phyloP scores from a whole-genome alignment of 192 early-diverging fungal species.

The Backusella macrospora region DNA sequence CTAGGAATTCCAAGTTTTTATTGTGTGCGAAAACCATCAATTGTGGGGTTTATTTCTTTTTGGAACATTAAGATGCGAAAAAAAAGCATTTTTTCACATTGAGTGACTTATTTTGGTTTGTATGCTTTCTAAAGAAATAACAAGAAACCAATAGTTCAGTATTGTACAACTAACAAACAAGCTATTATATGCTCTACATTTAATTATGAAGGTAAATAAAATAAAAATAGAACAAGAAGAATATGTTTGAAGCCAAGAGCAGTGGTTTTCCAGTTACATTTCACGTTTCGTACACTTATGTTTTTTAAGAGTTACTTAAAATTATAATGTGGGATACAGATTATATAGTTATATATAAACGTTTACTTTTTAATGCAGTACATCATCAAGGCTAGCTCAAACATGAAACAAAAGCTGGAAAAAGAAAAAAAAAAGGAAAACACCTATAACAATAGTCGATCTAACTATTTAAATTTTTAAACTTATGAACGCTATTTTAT shows the following conservation, averaged over 20 bases:
- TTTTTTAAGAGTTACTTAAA: no score
- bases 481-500: neutral
- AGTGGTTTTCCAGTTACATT: no score
- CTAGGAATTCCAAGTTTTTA: neutral
- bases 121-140: neutral
- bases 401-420: neutral
- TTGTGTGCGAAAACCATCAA: neutral
- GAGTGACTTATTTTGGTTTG: neutral
- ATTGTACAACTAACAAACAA: neutral
- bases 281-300: no score
- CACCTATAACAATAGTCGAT: neutral
- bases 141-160: neutral
- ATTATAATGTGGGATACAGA: no score
- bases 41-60: neutral
- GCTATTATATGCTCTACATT: neutral
- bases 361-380: neutral
- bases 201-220: neutral
- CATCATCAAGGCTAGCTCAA: neutral
- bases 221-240: neutral
- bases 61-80: neutral
- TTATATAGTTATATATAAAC: neutral
- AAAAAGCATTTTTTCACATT: neutral
- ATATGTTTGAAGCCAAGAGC: no score
- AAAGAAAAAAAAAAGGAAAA: neutral
- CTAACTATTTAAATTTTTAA: neutral